Percentiles rank a stretch among this genome's conserved stretches.
Conservation (phyloP, 2,329 filamentous ascomycete species). For the Epichloe glyceriae region DNA sequence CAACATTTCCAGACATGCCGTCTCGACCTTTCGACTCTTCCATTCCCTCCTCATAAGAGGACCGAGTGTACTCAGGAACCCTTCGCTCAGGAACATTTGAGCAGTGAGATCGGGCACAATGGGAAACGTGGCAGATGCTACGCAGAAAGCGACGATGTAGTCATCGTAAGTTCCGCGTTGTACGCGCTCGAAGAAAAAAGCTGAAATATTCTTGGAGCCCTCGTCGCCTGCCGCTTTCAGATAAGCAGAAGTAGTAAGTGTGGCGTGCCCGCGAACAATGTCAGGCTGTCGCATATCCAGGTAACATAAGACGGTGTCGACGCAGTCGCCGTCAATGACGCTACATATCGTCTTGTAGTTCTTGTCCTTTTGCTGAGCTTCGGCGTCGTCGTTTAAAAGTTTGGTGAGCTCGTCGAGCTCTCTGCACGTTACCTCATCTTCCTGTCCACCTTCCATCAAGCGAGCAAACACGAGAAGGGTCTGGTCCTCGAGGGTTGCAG, state of each 20-base stretch:
- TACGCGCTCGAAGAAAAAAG: slow-evolving; percentile 62
- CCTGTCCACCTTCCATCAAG: slow-evolving; percentile 80
- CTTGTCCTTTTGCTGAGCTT: slow-evolving; percentile 29
- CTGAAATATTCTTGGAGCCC: slow-evolving; percentile 55
- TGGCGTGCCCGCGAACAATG: slow-evolving; percentile 66
- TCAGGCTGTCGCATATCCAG: slow-evolving; percentile 72
- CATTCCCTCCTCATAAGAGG: slow-evolving; percentile 66
- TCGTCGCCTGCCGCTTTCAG: slow-evolving; percentile 63
- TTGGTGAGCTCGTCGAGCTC: slow-evolving; percentile 47
- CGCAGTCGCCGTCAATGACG: slow-evolving; percentile 58
- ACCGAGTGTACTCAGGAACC: slow-evolving; percentile 67
- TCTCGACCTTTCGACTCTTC: slow-evolving; percentile 77
- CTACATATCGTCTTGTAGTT: slow-evolving; percentile 36
- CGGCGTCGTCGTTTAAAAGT: slow-evolving; percentile 43
- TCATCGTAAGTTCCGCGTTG: slow-evolving; percentile 71
- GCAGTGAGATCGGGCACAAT: slow-evolving; percentile 65
- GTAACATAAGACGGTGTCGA: slow-evolving; percentile 76
- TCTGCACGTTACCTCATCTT: slow-evolving; percentile 57
- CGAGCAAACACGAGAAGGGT: slow-evolving; percentile 72
- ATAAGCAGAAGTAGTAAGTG: slow-evolving; percentile 69
- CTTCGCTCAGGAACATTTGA: slow-evolving; percentile 74
- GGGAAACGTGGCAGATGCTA: slow-evolving; percentile 79
- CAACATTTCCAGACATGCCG: slow-evolving; percentile 75
- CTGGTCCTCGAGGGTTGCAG: slow-evolving; percentile 41
- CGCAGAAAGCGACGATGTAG: slow-evolving; percentile 83